Evolutionary conservation across 2,329 filamentous ascomycete species (phyloP).

Genomic region (Pleoardoris graminearum): DNA sequence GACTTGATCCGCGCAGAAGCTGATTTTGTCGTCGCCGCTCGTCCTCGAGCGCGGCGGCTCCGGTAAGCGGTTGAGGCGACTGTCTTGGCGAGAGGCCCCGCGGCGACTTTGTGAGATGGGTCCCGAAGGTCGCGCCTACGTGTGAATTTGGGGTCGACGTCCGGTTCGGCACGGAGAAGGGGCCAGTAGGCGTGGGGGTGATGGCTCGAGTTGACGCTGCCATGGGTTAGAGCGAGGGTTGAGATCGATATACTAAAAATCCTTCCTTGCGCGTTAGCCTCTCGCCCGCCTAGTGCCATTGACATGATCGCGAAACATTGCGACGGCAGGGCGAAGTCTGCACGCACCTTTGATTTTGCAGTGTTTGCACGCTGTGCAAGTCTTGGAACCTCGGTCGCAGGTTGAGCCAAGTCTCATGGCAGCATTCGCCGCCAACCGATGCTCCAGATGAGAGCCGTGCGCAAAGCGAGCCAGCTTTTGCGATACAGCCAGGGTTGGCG

Average conservation of each 20-base stretch:
- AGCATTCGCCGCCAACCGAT: conserved; percentile 15
- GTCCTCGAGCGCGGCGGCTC: conserved; percentile 54
- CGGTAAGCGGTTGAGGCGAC: conserved; percentile 51
- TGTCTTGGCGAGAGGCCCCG: conserved; percentile 46
- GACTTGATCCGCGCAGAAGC: conserved; percentile 50
- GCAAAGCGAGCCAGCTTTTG: conserved; percentile 22
- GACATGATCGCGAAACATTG: conserved; percentile 4
- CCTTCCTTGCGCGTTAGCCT: conserved; percentile 19
- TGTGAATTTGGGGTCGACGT: conserved; percentile 45
- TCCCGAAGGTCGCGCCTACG: conserved; percentile 38
- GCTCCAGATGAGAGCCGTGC: conserved; percentile 13
- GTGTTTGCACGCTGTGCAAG: conserved; percentile 18
- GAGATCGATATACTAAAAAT: conserved; percentile 3
- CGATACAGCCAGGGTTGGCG: conserved; percentile 12
- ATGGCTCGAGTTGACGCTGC: conserved; percentile 50
- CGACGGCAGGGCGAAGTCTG: conserved; percentile 4
- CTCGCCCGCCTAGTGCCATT: neutral
- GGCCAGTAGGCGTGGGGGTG: conserved; percentile 48
- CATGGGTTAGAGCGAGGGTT: conserved; percentile 37
- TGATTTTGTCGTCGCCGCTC: conserved; percentile 51
- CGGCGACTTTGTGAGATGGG: conserved; percentile 49
- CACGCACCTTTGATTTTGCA: conserved; percentile 29
- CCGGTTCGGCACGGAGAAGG: conserved; percentile 45
- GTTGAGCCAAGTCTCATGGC: conserved; percentile 13
- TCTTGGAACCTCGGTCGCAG: neutral